phyloP scores from a whole-genome alignment of 1,284 basidiomycete species.

The Leccinum pallidistipes region DNA sequence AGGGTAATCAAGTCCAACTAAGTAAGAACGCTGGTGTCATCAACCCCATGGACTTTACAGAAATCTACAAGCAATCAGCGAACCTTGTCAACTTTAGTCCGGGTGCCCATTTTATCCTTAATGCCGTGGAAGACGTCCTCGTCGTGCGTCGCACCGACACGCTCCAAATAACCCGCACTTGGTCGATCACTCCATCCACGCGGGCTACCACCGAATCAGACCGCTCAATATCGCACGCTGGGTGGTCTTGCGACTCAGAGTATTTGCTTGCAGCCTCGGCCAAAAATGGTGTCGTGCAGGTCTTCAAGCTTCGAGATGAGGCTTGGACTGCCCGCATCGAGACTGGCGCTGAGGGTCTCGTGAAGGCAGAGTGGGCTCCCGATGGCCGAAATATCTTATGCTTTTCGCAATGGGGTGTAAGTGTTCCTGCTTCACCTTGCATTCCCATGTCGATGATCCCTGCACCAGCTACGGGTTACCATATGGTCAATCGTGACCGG shows the following conservation, averaged over 20 bases:
- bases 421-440: constrained; percentile 34
- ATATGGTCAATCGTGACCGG: constrained; percentile 78
- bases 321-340: constrained; percentile 71
- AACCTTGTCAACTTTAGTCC: constrained; percentile 71
- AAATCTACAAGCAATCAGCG: constrained; percentile 72
- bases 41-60: constrained; percentile 69
- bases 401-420: constrained; percentile 86
- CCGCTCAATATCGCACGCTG: constrained; percentile 65
- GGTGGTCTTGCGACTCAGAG: constrained; percentile 84
- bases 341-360: constrained; percentile 79
- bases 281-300: constrained; percentile 62
- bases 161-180: constrained; percentile 72
- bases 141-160: constrained; percentile 75
- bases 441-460: constrained; percentile 4
- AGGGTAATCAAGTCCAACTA: neutral
- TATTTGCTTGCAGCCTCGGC: constrained; percentile 76
- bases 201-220: constrained; percentile 21
- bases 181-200: constrained; percentile 59
- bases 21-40: constrained; percentile 4
- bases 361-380: constrained; percentile 83
- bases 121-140: constrained; percentile 68
- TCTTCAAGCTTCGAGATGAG: constrained; percentile 74
- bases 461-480: constrained; percentile 68
- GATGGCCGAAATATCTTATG: constrained; percentile 80
- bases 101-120: constrained; percentile 73